Base-by-base conservation (phyloP, 306 rosid species). In the Castanospermum australe region DNA sequence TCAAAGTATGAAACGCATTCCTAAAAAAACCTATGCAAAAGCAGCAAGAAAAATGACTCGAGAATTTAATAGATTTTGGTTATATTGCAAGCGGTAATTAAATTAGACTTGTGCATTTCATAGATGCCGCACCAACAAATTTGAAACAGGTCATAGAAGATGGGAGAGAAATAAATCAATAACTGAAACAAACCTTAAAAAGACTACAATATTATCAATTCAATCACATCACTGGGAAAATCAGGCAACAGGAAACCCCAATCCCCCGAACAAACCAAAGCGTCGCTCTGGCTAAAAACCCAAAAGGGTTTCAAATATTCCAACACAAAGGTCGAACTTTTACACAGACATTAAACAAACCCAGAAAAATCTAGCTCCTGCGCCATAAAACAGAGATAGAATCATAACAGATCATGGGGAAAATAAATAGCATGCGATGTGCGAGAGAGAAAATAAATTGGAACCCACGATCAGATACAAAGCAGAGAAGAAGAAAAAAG, bases 391-490 rank as follows among this genome's bases (percentile, higher is more conserved):
- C 21, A 22, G 45, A 48, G 12, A 32, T 3, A 5, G 20, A 66
- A 75, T 17, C 12, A 30, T 25, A 6, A 50, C 52, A 62, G 85
- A 82, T 82, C 85, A 56, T 36, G 57, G 4, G 13, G 9, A 45
- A 57, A 68, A 2, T 15, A 13, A 54, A 47, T 10, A 50, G 3
- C 13, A 38, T 24, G 57, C n/a, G 67, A 67, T 56, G 45, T 2
- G 15, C 0, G 56, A 47, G 38, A 38, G 15, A 8, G 15, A 13
- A 76, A 36, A 4, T 13, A 22, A 71, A 33, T 6, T 13, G 5
- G 10, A 52, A 35, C 11, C 12, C 48, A 11, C 18, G 59, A 76
- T 76, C 44, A 20, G 59, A 78, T 4, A 18, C 8, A 36, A n/a
- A n/a, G 0, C 11, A 52, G 6, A 6, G n/a, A 20, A 81, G 9